Percentiles rank a stretch among this genome's conserved stretches.
Conservation (phyloP, 2,329 filamentous ascomycete species). For the Keithomyces neogunnii region DNA sequence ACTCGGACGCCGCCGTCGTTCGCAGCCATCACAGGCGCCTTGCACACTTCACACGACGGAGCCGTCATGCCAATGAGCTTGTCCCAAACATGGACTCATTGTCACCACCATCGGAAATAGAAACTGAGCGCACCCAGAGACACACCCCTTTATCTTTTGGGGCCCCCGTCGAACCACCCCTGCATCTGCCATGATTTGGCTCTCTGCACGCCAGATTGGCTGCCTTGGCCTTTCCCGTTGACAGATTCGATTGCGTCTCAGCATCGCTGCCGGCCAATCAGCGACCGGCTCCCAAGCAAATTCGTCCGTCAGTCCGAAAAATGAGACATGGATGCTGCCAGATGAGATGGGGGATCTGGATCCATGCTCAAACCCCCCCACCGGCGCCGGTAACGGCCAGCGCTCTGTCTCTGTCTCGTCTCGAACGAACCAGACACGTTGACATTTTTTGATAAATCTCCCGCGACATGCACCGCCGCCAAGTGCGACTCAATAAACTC, state of each 20-base stretch:
- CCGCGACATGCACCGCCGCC: background rate
- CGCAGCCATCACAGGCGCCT: background rate
- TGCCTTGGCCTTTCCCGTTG: background rate
- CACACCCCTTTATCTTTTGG: background rate
- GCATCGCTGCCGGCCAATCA: constrained; percentile 1
- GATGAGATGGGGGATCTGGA: too few relatives aligned
- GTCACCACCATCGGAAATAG: background rate
- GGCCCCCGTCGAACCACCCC: background rate
- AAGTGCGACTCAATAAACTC: background rate
- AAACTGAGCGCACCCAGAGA: background rate
- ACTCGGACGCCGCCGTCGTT: background rate
- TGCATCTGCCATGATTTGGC: background rate
- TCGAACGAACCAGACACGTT: background rate
- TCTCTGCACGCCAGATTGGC: background rate
- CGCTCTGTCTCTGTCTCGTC: background rate
- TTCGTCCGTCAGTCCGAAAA: background rate
- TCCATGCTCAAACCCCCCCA: background rate
- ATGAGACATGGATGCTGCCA: background rate
- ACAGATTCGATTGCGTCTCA: constrained; percentile 8
- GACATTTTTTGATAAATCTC: background rate
- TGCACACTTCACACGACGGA: too few relatives aligned
- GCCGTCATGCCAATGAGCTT: too few relatives aligned
- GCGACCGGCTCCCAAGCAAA: background rate
- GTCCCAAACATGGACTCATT: background rate
- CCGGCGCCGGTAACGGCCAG: background rate